These are phyloP conservation scores for Melanopsichium pennsylvanicum DNA, from an alignment of 1,284 basidiomycete species.

Conservation along the genomic window DNA sequence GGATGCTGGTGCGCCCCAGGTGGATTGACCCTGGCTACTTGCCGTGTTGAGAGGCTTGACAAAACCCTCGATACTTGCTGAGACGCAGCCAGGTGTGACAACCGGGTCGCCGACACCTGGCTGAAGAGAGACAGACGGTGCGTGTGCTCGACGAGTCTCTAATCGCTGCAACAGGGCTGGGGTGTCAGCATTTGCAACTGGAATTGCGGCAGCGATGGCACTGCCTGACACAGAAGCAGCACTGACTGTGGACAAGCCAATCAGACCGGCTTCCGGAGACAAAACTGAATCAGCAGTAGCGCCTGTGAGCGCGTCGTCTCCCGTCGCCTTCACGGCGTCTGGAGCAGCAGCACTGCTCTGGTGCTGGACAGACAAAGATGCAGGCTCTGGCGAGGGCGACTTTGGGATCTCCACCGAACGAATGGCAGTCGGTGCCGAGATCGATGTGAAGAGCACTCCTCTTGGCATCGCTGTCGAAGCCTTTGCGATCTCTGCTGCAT, in stretches of 20 bases:
- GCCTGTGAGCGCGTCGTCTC: neutral
- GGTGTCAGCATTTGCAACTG: constrained; percentile 13
- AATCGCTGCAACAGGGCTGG: constrained; percentile 19
- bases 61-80: constrained; percentile 10
- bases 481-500: constrained; percentile 13
- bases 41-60: constrained; percentile 12
- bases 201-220: neutral
- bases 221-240: constrained; percentile 11
- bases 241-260: neutral
- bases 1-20: no score
- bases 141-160: constrained; percentile 16
- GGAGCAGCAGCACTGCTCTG: neutral
- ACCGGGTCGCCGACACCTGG: constrained; percentile 6
- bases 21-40: no score
- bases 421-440: constrained; percentile 47
- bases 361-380: neutral
- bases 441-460: constrained; percentile 39
- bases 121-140: constrained; percentile 12
- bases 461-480: constrained; percentile 12
- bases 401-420: constrained; percentile 56
- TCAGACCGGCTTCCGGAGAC: constrained; percentile 2
- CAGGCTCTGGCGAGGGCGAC: constrained; percentile 50
- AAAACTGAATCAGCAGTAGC: neutral
- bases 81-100: neutral
- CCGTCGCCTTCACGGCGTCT: neutral